Base-by-base conservation (phyloP, 306 rosid species). In the Astragalus glycyphyllos region DNA sequence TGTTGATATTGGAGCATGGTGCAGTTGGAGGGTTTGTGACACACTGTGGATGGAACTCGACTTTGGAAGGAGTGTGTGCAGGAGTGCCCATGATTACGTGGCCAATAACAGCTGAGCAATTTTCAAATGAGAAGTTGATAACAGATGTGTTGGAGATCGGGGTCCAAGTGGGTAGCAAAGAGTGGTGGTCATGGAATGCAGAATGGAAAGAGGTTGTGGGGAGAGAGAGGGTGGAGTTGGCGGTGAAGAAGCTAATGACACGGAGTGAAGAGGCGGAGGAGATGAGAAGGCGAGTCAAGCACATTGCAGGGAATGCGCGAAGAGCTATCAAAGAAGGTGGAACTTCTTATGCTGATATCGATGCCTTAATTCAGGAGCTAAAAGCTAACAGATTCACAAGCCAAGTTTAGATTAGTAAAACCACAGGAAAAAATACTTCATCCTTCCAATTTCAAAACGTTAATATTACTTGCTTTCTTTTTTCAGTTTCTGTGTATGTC, bases 11-110 rank as follows among this genome's bases (percentile, higher is more conserved):
- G 61, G 90, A 86, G 15, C 90, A 86, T n/a, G 55, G 3, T 2
- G 79, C 86, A 0, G 63, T 88, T 1, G 88, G 87, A 14, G 97
- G 92, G 41, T 90, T 86, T 20, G 50, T 90, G 84, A 90, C 92
- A 0, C 95, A 90, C 16, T 88, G 92, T 20, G 95, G 97, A 3
- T 90, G 97, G 95, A 90, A 90, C 37, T 90, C 97, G 3, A 81
- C 87, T 5, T 4, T 88, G 71, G 97, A 91, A 72, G 81, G 86
- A 2, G 56, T 86, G 32, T 65, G 79, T 1, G 68, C 79, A 3
- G 90, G 90, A 0, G 84, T 84, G 45, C 86, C 92, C 0, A 83
- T 88, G 95, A 69, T 77, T 4, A 84, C 92, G 1, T 90, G 95
- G 95, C 97, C 97, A 2, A 44, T 90, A 3, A 58, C 84, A 1